Percentiles rank a stretch among this genome's conserved stretches.
Evolutionary conservation across 1,284 basidiomycete species (phyloP).

Genomic region (Takashimella koratensis): DNA sequence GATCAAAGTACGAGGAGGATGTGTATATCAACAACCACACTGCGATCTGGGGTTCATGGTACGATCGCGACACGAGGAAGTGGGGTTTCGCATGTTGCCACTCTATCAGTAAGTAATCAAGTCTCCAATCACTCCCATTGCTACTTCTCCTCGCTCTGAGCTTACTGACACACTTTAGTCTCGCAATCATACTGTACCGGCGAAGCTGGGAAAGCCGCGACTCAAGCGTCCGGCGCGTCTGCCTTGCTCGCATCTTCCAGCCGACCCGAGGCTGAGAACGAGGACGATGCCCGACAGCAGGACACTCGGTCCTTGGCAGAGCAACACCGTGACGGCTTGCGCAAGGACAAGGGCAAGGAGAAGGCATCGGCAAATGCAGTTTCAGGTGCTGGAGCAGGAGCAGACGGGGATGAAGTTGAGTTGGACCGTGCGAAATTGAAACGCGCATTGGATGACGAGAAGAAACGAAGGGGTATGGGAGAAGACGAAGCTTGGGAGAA

Average conservation of each 20-base stretch:
- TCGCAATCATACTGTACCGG: conserved; percentile 93
- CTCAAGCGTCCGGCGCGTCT: conserved; percentile 64
- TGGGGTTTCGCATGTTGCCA: conserved; percentile 99
- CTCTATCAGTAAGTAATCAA: conserved; percentile 53
- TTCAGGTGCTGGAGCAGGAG: conserved; percentile 57
- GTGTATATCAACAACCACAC: conserved; percentile 93
- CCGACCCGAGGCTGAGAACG: conserved; percentile 34
- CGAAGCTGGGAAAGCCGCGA: conserved; percentile 76
- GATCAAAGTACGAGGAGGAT: conserved; percentile 93
- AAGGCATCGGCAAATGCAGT: conserved; percentile 49
- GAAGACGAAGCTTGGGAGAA: conserved; percentile 54
- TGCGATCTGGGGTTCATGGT: conserved; percentile 94
- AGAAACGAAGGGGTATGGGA: conserved; percentile 64
- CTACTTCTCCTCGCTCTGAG: background rate
- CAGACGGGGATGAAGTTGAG: conserved; percentile 65
- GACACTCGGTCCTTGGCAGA: conserved; percentile 43
- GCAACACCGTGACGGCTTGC: conserved; percentile 39
- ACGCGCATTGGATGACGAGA: conserved; percentile 71
- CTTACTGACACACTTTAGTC: conserved; percentile 47
- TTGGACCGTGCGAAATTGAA: conserved; percentile 66
- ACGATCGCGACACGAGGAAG: conserved; percentile 61
- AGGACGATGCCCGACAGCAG: conserved; percentile 12
- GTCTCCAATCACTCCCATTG: background rate
- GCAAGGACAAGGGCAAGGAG: conserved; percentile 40
- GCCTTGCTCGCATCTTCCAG: conserved; percentile 57